Evolutionary conservation across 2,329 filamentous ascomycete species (phyloP).

Genomic region (Epichloe sp.): DNA sequence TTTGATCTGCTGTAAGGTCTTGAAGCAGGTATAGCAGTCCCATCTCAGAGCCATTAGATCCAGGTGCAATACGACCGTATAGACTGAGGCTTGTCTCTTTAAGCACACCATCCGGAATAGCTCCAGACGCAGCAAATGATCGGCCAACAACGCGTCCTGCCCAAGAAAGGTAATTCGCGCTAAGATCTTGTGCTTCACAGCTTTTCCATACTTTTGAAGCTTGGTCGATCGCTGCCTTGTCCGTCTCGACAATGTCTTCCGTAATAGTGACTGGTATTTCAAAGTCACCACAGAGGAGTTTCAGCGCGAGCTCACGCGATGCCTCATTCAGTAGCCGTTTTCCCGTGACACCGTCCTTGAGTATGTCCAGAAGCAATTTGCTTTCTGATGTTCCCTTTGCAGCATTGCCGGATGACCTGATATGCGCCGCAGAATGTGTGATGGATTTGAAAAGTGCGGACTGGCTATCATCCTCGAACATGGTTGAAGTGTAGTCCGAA

Average conservation of each 20-base stretch:
- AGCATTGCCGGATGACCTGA: constrained; percentile 56
- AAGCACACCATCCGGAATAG: constrained; percentile 46
- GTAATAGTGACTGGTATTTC: constrained; percentile 29
- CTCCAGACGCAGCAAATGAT: constrained; percentile 65
- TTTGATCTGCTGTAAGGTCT: constrained; percentile 44
- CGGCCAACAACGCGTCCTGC: constrained; percentile 72
- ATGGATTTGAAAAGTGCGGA: constrained; percentile 52
- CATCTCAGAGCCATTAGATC: constrained; percentile 45
- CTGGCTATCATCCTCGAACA: constrained; percentile 34
- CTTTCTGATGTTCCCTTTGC: constrained; percentile 62
- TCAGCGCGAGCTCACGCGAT: constrained; percentile 57
- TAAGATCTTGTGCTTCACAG: constrained; percentile 49
- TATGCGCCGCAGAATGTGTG: constrained; percentile 52
- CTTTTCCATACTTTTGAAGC: constrained; percentile 64
- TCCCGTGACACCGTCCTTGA: constrained; percentile 55
- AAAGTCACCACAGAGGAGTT: constrained; percentile 65
- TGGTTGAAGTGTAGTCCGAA: constrained; percentile 42
- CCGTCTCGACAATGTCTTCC: constrained; percentile 56
- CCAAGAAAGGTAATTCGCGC: constrained; percentile 67
- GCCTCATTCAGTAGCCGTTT: constrained; percentile 55
- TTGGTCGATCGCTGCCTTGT: constrained; percentile 48
- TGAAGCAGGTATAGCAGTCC: constrained; percentile 50
- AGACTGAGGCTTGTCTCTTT: constrained; percentile 43
- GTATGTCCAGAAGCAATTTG: constrained; percentile 62
- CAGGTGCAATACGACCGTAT: constrained; percentile 34